A percentile compares a stretch with the other conserved stretches of the same genome.
Evolutionary conservation across 805 yeast genomes (phyloP).

Genomic region (Candida ascalaphidarum): DNA sequence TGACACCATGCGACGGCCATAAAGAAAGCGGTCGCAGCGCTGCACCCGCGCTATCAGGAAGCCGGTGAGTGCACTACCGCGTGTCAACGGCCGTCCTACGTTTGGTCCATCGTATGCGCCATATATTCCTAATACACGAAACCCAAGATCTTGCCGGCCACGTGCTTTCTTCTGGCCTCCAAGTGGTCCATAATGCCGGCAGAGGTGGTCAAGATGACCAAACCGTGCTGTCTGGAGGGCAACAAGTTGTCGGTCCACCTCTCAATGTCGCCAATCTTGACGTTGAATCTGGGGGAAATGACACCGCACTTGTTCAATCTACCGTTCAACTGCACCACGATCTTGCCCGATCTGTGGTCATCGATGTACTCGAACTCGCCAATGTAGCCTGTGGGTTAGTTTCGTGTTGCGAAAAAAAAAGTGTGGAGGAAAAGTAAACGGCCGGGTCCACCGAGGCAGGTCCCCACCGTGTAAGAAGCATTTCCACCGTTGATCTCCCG

Average conservation of each 20-base stretch:
- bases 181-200: constrained; percentile 22
- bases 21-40: too few relatives aligned
- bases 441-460: constrained; percentile 15
- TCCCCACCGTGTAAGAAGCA: constrained; percentile 59
- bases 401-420: constrained; percentile 2
- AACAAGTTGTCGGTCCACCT: constrained; percentile 21
- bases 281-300: constrained; percentile 19
- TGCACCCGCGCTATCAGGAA: too few relatives aligned
- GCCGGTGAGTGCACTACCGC: too few relatives aligned
- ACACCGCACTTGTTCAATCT: constrained; percentile 23
- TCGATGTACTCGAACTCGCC: constrained; percentile 29
- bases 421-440: constrained; percentile 70
- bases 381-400: constrained; percentile 22
- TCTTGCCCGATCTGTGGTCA: constrained; percentile 30
- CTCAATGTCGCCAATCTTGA: constrained; percentile 15
- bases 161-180: constrained; percentile 21
- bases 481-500: constrained; percentile 68
- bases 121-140: constrained; percentile 11
- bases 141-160: constrained; percentile 18
- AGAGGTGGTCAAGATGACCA: constrained; percentile 18
- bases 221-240: constrained; percentile 19
- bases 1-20: constrained; percentile 1
- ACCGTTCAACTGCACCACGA: constrained; percentile 25
- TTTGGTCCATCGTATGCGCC: constrained; percentile 1
- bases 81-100: background rate